Evolutionary conservation across 2,329 filamentous ascomycete genomes (phyloP).

Genomic region (Epicoccum sorghinum): DNA sequence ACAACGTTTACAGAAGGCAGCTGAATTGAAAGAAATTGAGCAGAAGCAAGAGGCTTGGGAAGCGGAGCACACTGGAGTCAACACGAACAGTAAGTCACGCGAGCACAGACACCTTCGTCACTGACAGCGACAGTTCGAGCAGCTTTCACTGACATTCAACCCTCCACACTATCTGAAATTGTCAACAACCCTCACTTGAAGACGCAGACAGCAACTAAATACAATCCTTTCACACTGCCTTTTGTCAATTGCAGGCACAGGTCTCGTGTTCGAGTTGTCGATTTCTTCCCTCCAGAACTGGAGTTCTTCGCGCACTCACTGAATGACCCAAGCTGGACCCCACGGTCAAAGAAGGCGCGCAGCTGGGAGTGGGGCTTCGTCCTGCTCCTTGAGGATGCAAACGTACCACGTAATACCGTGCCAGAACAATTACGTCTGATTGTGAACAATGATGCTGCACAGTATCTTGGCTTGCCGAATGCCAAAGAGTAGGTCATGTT

Average conservation of each 20-base stretch:
- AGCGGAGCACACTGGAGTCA: constrained; percentile 30
- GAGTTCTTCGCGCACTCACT: constrained; percentile 69
- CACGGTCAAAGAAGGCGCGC: constrained; percentile 51
- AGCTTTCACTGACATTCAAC: constrained; percentile 38
- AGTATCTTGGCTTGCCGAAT: constrained; percentile 61
- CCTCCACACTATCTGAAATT: constrained; percentile 52
- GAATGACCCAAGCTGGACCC: constrained; percentile 43
- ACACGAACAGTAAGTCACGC: constrained; percentile 50
- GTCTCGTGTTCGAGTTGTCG: constrained; percentile 74
- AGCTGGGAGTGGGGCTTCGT: constrained; percentile 86
- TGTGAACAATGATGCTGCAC: constrained; percentile 66
- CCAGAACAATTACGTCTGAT: constrained; percentile 65
- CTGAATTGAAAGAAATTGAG: constrained; percentile 35
- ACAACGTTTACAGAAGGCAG: constrained; percentile 42
- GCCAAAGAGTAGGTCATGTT: constrained; percentile 59
- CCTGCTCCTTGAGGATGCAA: constrained; percentile 75
- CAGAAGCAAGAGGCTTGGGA: constrained; percentile 24
- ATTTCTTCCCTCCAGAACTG: constrained; percentile 75
- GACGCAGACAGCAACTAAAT: constrained; percentile 27
- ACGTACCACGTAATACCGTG: constrained; percentile 33
- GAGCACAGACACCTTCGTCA: no score
- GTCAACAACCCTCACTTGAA: constrained; percentile 54
- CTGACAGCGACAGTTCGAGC: constrained; percentile 8
- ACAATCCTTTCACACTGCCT: constrained; percentile 61
- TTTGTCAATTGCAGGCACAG: constrained; percentile 78